Base-by-base conservation (phyloP, 2,329 filamentous ascomycete genomes). In the Neobulgaria alba region DNA sequence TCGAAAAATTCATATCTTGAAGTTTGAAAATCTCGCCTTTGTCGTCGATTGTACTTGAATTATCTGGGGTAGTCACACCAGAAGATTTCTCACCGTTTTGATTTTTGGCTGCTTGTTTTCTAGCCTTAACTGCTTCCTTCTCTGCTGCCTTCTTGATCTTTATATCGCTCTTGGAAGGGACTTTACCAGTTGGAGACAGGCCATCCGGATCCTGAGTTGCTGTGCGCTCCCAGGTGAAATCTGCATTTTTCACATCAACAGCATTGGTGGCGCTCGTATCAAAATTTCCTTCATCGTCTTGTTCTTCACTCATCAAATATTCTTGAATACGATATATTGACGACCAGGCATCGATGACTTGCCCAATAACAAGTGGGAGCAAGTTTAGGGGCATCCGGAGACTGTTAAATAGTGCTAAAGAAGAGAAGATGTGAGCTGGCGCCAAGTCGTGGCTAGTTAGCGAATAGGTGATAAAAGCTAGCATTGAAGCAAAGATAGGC, bases 401-500 rank as follows among this genome's bases (percentile, higher is more conserved):
- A 4, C 84, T 80, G 61, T 96, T 96, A 72, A 96, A 98, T 5
- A 96, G 66, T 0, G 90, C 90, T 10, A 96, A 71, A 0, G 90
- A 96, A 0, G 90, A 95, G 66, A 98, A 96, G 26, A 96, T 75
- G 17, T 79, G 70, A 0, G 88, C 86, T 0, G 92, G 80, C 1
- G 76, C 68, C 14, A 96, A 72, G 19, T 62, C 61, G 52, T 88
- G 81, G 43, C 82, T 69, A 1, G 78, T 73, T 29, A 81, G 63
- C 1, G 77, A 80, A 54, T 77, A 83, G 0, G 86, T 90, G 62
- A 96, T 90, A 61, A 96, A 96, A 0, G 90, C 78, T 30, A 96
- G 63, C 87, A 96, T 95, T 1, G 89, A 93, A 0, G 90, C 88
- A 53, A 96, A 95, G 39, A 94, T 85, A 5, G 92, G 90, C 32